These are phyloP conservation scores for Amyloporia xantha DNA, from an alignment of 768 basidiomycete genomes.

Conservation along the genomic window DNA sequence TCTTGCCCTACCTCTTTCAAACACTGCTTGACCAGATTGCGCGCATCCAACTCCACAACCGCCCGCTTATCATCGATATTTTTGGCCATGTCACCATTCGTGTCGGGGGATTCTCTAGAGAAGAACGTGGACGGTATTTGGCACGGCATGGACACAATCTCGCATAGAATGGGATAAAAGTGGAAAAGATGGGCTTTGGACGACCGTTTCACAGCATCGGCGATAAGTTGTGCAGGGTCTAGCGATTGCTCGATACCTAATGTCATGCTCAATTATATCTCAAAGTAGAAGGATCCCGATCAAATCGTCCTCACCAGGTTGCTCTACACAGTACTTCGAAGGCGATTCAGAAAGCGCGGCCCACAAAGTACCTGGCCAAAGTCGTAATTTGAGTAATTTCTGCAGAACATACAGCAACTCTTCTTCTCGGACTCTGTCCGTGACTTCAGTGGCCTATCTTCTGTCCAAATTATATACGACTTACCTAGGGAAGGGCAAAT, in stretches of 20 bases:
- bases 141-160: conserved; percentile 69
- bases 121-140: conserved; percentile 68
- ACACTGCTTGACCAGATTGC: conserved; percentile 59
- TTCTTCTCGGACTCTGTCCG: conserved; percentile 71
- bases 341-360: conserved; percentile 67
- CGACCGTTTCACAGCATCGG: conserved; percentile 71
- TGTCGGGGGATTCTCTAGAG: conserved; percentile 10
- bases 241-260: conserved; percentile 37
- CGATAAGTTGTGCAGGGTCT: conserved; percentile 48
- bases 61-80: conserved; percentile 21
- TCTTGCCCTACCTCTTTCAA: conserved; percentile 67
- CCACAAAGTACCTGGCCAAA: conserved; percentile 76
- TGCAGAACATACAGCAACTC: conserved; percentile 81
- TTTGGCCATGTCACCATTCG: conserved; percentile 10
- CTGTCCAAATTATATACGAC: too few species aligned
- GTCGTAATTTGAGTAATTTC: conserved; percentile 62
- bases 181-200: conserved; percentile 82
- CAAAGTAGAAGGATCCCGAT: neutral
- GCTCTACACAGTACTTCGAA: conserved; percentile 42
- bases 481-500: conserved; percentile 82
- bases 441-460: too few species aligned
- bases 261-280: neutral
- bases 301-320: conserved; percentile 44
- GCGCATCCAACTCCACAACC: conserved; percentile 49
- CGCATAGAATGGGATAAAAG: conserved; percentile 73